phyloP scores from a whole-genome alignment of 345 rosid species.

The Clausena lansium region DNA sequence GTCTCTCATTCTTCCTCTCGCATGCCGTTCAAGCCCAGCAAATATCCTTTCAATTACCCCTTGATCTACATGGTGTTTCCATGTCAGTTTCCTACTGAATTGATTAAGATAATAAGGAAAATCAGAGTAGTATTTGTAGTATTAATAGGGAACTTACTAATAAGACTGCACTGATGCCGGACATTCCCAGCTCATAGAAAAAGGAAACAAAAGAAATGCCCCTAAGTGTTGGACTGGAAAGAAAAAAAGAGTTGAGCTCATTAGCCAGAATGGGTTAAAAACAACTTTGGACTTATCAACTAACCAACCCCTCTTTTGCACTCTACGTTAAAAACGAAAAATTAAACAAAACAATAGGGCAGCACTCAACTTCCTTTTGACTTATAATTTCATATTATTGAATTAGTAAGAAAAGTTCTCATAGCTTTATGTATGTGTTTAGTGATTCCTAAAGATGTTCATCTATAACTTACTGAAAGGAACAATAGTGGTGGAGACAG shows the following conservation, averaged over 20 bases:
- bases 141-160: slow-evolving; percentile 28
- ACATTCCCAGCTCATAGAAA: slow-evolving; percentile 58
- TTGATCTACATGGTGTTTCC: not conserved
- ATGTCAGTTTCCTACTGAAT: not conserved
- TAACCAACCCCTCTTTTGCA: too few relatives aligned
- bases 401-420: not conserved
- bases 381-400: not conserved
- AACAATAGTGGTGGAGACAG: slow-evolving; percentile 44
- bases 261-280: not conserved
- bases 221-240: slow-evolving; percentile 45
- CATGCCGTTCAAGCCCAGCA: not conserved
- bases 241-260: slow-evolving; percentile 11
- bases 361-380: not conserved
- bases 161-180: slow-evolving; percentile 47
- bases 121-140: not conserved
- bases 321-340: not conserved
- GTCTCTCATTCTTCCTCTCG: not conserved
- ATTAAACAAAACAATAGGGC: not conserved
- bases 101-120: not conserved
- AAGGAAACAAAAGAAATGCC: slow-evolving; percentile 49
- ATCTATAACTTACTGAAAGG: slow-evolving; percentile 40
- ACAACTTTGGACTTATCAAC: not conserved
- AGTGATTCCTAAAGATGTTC: not conserved
- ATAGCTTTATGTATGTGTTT: not conserved
- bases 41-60: not conserved